Evolutionary conservation across 805 yeast species (phyloP).

Genomic region (Peterozyma xylosa): DNA sequence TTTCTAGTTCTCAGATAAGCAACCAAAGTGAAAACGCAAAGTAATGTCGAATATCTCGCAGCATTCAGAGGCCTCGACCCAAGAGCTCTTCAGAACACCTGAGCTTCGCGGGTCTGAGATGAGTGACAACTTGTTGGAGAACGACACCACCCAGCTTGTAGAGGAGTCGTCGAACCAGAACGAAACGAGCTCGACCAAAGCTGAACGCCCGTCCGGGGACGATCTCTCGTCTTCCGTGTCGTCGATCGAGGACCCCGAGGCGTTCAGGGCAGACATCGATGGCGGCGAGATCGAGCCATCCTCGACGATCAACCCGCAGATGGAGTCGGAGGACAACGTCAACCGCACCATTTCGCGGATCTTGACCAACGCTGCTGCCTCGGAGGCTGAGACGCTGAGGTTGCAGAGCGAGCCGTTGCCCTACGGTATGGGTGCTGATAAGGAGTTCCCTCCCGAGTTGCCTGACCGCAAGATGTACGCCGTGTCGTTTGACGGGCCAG

Average conservation of each 20-base stretch:
- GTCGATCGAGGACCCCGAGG: conserved; percentile 23
- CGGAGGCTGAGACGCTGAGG: neutral
- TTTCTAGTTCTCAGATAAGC: too few relatives aligned
- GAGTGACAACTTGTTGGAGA: too few relatives aligned
- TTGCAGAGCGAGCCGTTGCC: conserved; percentile 19
- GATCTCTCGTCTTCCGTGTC: conserved; percentile 30
- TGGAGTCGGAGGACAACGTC: conserved; percentile 8
- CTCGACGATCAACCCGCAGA: conserved; percentile 39
- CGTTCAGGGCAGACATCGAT: conserved; percentile 36
- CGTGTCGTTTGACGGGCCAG: conserved; percentile 70
- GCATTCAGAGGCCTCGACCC: too few relatives aligned
- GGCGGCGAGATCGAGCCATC: conserved; percentile 59
- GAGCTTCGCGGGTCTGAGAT: too few relatives aligned
- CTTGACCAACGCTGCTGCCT: conserved; percentile 27
- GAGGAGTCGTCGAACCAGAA: too few relatives aligned
- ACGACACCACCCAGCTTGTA: too few relatives aligned
- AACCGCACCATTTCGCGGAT: conserved; percentile 31
- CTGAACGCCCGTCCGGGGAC: too few relatives aligned
- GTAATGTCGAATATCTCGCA: too few relatives aligned
- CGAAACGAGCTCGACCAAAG: too few relatives aligned
- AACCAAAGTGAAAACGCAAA: too few relatives aligned
- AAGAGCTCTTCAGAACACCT: too few relatives aligned
- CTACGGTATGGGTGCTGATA: conserved; percentile 62
- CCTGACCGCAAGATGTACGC: conserved; percentile 49
- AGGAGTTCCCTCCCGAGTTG: conserved; percentile 54